These are phyloP conservation scores for Rhizomucor pusillus DNA, from an alignment of 371 early-diverging fungal species.

Conservation along the genomic window DNA sequence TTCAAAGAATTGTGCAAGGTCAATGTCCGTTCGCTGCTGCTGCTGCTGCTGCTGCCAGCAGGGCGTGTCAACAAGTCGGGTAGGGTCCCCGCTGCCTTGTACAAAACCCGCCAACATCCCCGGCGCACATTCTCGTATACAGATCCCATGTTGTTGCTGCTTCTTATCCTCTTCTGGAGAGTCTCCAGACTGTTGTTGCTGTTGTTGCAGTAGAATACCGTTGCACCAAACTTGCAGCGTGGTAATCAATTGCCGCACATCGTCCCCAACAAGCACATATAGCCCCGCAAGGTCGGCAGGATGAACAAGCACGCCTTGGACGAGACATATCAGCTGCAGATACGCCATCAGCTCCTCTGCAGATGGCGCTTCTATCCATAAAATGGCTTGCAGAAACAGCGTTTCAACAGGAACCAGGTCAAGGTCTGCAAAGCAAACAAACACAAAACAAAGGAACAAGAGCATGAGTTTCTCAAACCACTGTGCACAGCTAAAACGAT, in stretches of 20 bases:
- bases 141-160: not conserved
- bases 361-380: slow-evolving; percentile 15
- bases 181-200: not conserved
- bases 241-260: slow-evolving; percentile 27
- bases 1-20: slow-evolving; percentile 7
- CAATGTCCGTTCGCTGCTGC: slow-evolving; percentile 4
- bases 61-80: too few relatives aligned
- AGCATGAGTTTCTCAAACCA: not conserved
- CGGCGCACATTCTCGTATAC: not conserved
- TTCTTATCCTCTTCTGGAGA: slow-evolving; percentile 4
- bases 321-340: slow-evolving; percentile 29
- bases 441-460: not conserved
- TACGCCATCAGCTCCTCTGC: slow-evolving; percentile 24
- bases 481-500: not conserved
- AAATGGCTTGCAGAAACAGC: slow-evolving; percentile 17
- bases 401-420: slow-evolving; percentile 25
- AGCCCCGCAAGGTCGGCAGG: slow-evolving; percentile 25
- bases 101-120: too few relatives aligned
- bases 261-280: slow-evolving; percentile 17
- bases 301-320: slow-evolving; percentile 22
- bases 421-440: slow-evolving; percentile 12
- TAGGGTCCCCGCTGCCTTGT: too few relatives aligned
- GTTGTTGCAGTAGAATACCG: not conserved
- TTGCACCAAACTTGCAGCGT: slow-evolving; percentile 32
- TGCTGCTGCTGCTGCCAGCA: too few relatives aligned